Conservation (phyloP, 768 basidiomycete genomes). For the Hericium rajendrae region DNA sequence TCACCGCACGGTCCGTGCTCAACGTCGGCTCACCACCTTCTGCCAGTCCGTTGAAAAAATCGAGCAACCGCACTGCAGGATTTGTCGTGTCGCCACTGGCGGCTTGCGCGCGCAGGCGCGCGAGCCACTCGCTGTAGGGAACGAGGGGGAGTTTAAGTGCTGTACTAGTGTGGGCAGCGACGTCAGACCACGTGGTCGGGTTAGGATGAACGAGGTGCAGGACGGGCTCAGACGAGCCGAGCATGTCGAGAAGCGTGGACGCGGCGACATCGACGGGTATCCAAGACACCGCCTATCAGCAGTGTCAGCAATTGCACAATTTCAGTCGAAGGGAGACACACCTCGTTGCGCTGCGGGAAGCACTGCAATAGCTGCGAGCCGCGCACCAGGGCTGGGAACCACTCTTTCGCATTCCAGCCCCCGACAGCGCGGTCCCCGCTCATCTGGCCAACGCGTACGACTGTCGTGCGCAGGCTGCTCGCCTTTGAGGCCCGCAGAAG, state of each 20-base stretch:
- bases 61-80: conserved; percentile 16
- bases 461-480: conserved; percentile 27
- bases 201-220: conserved; percentile 33
- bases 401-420: conserved; percentile 35
- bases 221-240: conserved; percentile 14
- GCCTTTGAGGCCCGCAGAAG: conserved; percentile 21
- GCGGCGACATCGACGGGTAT: conserved; percentile 32
- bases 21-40: neutral
- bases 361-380: conserved; percentile 18
- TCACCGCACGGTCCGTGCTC: conserved; percentile 1
- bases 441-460: conserved; percentile 38
- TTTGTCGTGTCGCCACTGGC: neutral
- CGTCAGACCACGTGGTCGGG: conserved; percentile 22
- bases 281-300: conserved; percentile 30
- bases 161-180: conserved; percentile 20
- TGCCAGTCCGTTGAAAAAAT: conserved; percentile 11
- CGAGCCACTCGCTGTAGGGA: conserved; percentile 28
- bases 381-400: conserved; percentile 33
- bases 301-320: no score
- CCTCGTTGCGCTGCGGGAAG: conserved; percentile 24
- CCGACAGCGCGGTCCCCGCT: conserved; percentile 30
- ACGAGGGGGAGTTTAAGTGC: conserved; percentile 21
- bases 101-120: conserved; percentile 13
- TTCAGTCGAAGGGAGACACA: conserved; percentile 5
- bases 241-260: conserved; percentile 22